Evolutionary conservation across 441 rosid species (phyloP), one percentile per base, ranked within the genome.

Genomic region (Pelargonium citronellum): DNA sequence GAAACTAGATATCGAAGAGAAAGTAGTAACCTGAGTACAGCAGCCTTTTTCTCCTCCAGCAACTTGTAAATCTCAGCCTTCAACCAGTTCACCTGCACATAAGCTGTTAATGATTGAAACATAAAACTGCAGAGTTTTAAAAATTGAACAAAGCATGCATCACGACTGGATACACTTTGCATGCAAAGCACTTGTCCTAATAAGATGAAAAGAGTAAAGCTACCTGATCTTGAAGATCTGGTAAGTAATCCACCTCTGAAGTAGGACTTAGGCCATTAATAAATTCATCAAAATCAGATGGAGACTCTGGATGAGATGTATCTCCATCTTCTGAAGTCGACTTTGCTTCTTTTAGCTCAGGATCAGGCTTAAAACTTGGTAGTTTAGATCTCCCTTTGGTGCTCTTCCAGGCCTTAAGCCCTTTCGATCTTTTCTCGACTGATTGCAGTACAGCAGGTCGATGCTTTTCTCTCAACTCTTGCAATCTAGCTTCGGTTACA

Each of bases 171-270:
- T 53, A 53, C 15, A 13, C 60, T 53, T 53, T 16, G 19, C 11
- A 58, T 16, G 19, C 11, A 58, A 44, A 34, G 70, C 30, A 20
- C 19, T 49, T 17, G 30, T 20, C 49, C 67, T 71, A 64, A 70
- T 30, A 61, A 74, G 27, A 71, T 8, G 39, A 55, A 77, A 79
- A 64, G 57, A 73, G 57, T 20, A 66, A 68, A 74, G 22, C 60
- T 70, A 89, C 95, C 91, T 83, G 89, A 27, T 87, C 91, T 73
- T 87, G 90, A 74, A 82, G 91, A 84, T 86, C 89, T 71, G 88
- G 86, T 69, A 80, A 15, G 68, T 86, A 85, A 73, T 82, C 87
- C 62, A 71, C 70, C 66, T 82, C 82, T 0, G 83, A 71, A 70
- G 70, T 78, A 34, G 72, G 77, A 70, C 62, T 77, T 69, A 76